These are phyloP conservation scores for Calocybe gangraenosa DNA, from an alignment of 768 basidiomycete species.

Conservation along the genomic window DNA sequence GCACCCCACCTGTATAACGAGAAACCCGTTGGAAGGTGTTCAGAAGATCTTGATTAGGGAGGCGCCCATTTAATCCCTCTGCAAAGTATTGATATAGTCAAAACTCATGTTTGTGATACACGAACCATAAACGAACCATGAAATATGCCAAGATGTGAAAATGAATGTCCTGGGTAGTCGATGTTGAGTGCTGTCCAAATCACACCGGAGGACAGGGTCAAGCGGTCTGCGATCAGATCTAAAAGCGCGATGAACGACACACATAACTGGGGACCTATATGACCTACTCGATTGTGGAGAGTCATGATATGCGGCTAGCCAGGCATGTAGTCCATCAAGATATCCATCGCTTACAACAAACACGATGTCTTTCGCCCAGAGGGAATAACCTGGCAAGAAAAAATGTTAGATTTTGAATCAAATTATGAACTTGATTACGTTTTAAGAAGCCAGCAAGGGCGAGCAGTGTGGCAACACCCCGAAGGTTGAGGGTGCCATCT, in stretches of 20 bases:
- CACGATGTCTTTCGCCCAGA: slow-evolving; percentile 94
- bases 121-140: slow-evolving; percentile 76
- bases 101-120: not conserved
- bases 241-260: not conserved
- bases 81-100: slow-evolving; percentile 3
- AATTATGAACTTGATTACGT: slow-evolving; percentile 42
- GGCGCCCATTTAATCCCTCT: slow-evolving; percentile 94
- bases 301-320: slow-evolving; percentile 82
- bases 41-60: slow-evolving; percentile 94
- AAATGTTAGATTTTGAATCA: slow-evolving; percentile 1
- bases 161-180: slow-evolving; percentile 96
- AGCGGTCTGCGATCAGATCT: slow-evolving; percentile 66
- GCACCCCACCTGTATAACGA: slow-evolving; percentile 68
- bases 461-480: slow-evolving; percentile 84
- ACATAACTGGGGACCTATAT: not conserved
- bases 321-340: slow-evolving; percentile 90
- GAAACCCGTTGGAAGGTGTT: slow-evolving; percentile 78
- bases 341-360: slow-evolving; percentile 88
- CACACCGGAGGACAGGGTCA: slow-evolving; percentile 72
- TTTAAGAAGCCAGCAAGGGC: slow-evolving; percentile 81
- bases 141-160: slow-evolving; percentile 93
- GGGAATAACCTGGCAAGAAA: slow-evolving; percentile 58
- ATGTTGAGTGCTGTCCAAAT: slow-evolving; percentile 95
- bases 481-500: slow-evolving; percentile 63
- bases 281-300: slow-evolving; percentile 56